Evolutionary conservation across 1,139 yeast species (phyloP), one percentile per base, ranked within the genome.

Genomic region (Sugiyamaella castrensis): DNA sequence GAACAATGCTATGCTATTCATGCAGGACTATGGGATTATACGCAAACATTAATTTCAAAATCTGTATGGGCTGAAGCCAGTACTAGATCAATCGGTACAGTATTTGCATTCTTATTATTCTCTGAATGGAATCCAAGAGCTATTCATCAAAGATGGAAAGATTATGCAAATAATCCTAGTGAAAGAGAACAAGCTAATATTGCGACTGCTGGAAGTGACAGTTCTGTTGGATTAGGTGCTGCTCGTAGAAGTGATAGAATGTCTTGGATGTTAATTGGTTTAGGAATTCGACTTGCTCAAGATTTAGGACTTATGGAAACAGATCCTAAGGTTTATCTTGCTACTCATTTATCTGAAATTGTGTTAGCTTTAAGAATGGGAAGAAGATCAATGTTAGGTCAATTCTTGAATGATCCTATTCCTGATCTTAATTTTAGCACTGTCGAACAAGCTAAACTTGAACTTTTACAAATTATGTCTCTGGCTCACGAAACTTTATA

Each of bases 81-180:
- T 52, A 85, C 95, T 4, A 71, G 96, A 54, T 84, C 94, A 0
- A 79, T 88, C 6, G 96, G 96, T 0, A 88, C 96, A 0, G 83
- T 88, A 6, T 76, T 85, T 58, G 91, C 96, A 1, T 87, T 89
- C 62, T 69, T 89, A 42, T 70, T 91, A n/a, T 84, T 89, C 58
- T 87, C 96, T 0, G 96, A 89, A 65, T 89, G 97, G 97, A 88
- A 88, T 60, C 96, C 96, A 1, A 72, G 96, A 48, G 96, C 96
- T 5, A 88, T 89, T 53, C 96, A 89, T 66, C 85, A 89, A 82
- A 71, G 89, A 54, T 84, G 91, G 85, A 73, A 82, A 0, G 97
- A 89, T 66, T 88, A 87, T 68, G 96, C 96, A 2, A 87, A 87
- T 58, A 68, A 71, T 40, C 48, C 48, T 9, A 34, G 40, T 19